Evolutionary conservation across 495 filamentous ascomycete species (phyloP).

Genomic region (Penicillium coprophilum): DNA sequence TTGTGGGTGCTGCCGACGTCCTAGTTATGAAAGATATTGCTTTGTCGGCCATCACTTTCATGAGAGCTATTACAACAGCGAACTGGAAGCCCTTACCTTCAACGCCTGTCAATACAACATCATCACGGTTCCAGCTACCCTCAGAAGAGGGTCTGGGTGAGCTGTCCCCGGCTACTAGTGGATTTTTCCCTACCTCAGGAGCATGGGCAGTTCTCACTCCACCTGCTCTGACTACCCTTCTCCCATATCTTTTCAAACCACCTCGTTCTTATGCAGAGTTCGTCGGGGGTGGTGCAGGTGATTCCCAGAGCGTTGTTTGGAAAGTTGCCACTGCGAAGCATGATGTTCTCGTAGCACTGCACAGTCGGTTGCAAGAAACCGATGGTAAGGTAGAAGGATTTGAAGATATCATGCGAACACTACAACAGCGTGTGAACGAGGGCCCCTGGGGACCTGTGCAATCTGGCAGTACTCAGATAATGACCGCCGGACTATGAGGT

Average conservation of each 20-base stretch:
- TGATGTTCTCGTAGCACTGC: conserved; percentile 52
- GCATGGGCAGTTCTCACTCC: conserved; percentile 52
- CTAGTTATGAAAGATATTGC: conserved; percentile 59
- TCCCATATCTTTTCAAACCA: conserved; percentile 61
- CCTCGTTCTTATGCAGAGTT: conserved; percentile 58
- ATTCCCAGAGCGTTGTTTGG: conserved; percentile 58
- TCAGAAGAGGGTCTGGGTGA: conserved; percentile 41
- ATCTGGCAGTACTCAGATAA: conserved; percentile 33
- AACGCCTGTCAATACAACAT: conserved; percentile 16
- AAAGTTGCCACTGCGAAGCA: conserved; percentile 60
- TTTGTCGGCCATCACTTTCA: conserved; percentile 53
- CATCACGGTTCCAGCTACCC: conserved; percentile 42
- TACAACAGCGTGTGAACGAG: conserved; percentile 45
- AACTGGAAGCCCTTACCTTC: conserved; percentile 49
- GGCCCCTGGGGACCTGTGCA: conserved; percentile 44
- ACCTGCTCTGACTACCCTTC: conserved; percentile 50
- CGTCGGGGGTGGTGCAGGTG: conserved; percentile 57
- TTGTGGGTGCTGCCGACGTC: conserved; percentile 55
- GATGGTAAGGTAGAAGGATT: conserved; percentile 35
- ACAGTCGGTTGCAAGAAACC: conserved; percentile 33
- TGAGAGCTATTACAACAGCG: conserved; percentile 54
- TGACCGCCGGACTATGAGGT: conserved; percentile 39
- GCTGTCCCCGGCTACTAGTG: conserved; percentile 37
- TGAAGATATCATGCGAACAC: conserved; percentile 45
- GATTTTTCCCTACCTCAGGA: conserved; percentile 47